A percentile compares a stretch with the other conserved stretches of the same genome.
Conservation (phyloP, 78 protist species). For the Isochrysis galbana region DNA sequence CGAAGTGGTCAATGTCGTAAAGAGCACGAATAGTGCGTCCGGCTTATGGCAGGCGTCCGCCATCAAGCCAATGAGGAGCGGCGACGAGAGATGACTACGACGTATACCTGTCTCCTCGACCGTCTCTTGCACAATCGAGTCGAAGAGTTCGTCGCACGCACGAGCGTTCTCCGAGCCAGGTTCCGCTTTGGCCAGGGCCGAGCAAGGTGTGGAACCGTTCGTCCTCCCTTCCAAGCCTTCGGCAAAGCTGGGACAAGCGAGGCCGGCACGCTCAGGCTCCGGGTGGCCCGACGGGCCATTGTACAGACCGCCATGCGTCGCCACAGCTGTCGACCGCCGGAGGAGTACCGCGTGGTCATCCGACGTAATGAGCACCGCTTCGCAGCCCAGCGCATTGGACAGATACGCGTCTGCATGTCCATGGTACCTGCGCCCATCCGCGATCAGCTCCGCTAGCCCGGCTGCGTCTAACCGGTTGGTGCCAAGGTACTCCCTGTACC, state of each 20-base stretch:
- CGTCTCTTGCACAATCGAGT: background rate
- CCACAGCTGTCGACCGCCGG: background rate
- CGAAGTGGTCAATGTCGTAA: background rate
- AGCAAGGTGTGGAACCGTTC: background rate
- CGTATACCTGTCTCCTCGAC: slow-evolving; percentile 14
- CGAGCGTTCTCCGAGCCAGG: background rate
- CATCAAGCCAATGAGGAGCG: background rate
- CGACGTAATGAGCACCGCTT: background rate
- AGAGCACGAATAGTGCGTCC: background rate
- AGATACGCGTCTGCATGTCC: background rate
- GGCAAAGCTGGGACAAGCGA: too few relatives aligned
- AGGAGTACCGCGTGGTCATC: background rate
- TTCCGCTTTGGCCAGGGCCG: background rate
- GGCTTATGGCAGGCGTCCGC: background rate
- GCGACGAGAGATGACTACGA: background rate
- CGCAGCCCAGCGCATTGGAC: slow-evolving; percentile 35
- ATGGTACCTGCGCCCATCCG: background rate
- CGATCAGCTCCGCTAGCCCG: background rate
- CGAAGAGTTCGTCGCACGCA: background rate
- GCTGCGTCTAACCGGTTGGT: background rate
- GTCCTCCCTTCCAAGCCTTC: too few relatives aligned
- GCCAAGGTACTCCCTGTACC: background rate
- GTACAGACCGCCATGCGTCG: background rate
- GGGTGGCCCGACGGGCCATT: slow-evolving; percentile 41
- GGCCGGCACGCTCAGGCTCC: slow-evolving; percentile 24